Conservation (phyloP, 176 grass and related monocot genomes). For the Carex kokanica region DNA sequence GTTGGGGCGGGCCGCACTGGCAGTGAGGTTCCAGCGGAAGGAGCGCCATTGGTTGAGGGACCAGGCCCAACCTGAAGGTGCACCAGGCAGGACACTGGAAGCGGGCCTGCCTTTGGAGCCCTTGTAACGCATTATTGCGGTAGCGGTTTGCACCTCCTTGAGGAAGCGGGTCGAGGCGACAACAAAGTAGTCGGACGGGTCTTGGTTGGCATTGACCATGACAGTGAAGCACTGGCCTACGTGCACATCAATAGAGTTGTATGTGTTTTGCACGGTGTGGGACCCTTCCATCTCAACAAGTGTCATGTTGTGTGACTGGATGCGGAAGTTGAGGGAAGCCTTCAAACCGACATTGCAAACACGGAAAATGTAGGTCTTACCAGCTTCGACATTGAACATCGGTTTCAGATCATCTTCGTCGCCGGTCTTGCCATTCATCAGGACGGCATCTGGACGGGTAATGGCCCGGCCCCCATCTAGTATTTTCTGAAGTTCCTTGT, state of each 20-base stretch:
- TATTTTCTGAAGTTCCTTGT: conserved; percentile 21
- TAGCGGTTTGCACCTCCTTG: conserved; percentile 20
- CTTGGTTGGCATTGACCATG: conserved; percentile 23
- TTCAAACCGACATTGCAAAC: conserved; percentile 30
- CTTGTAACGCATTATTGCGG: conserved; percentile 25
- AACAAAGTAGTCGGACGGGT: conserved; percentile 15
- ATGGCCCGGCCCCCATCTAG: conserved; percentile 20
- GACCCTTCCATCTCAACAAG: conserved; percentile 33
- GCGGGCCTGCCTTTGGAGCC: conserved; percentile 5
- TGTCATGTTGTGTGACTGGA: conserved; percentile 29
- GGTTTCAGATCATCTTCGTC: conserved; percentile 20
- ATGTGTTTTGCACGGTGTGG: conserved; percentile 34
- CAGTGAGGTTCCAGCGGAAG: conserved; percentile 49
- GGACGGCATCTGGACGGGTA: conserved; percentile 18
- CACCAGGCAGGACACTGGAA: conserved; percentile 16
- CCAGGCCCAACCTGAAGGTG: conserved; percentile 34
- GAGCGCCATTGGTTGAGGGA: conserved; percentile 43
- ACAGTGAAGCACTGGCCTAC: conserved; percentile 35
- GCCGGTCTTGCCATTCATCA: conserved; percentile 28
- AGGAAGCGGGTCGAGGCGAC: conserved; percentile 29
- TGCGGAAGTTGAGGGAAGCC: conserved; percentile 35
- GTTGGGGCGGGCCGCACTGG: conserved; percentile 45
- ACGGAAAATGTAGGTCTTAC: conserved; percentile 30
- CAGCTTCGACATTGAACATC: conserved; percentile 22
- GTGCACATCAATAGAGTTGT: conserved; percentile 30